Evolutionary conservation across 1,284 basidiomycete species (phyloP).

Genomic region (Sanghuangporus weigelae): DNA sequence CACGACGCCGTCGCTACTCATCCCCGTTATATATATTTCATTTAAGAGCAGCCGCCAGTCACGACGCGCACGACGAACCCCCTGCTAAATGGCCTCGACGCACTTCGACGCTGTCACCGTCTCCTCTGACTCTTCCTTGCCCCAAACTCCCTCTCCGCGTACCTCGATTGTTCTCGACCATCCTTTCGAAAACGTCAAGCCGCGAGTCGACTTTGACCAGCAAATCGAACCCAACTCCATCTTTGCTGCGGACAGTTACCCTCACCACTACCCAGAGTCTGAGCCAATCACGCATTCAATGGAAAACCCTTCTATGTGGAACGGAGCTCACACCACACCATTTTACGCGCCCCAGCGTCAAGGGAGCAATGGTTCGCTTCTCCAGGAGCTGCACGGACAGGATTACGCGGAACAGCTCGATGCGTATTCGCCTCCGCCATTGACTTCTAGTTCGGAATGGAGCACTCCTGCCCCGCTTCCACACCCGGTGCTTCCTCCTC

Average conservation of each 20-base stretch:
- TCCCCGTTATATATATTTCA: background rate
- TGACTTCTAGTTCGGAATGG: slow-evolving; percentile 25
- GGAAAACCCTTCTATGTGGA: slow-evolving; percentile 18
- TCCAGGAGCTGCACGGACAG: slow-evolving; percentile 59
- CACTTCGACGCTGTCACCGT: slow-evolving; percentile 58
- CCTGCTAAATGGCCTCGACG: slow-evolving; percentile 47
- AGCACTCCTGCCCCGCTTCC: slow-evolving; percentile 33
- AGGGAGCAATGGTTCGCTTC: slow-evolving; percentile 43
- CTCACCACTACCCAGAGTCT: slow-evolving; percentile 34
- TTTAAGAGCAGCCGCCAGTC: background rate
- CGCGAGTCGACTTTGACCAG: slow-evolving; percentile 40
- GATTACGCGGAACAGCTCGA: slow-evolving; percentile 32
- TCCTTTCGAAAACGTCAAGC: slow-evolving; percentile 35
- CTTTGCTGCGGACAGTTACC: slow-evolving; percentile 38
- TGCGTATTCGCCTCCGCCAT: slow-evolving; percentile 32
- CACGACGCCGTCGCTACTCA: slow-evolving; percentile 23
- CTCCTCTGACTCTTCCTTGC: slow-evolving; percentile 59
- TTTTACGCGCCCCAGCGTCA: slow-evolving; percentile 32
- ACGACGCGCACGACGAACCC: slow-evolving; percentile 8
- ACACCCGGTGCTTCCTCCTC: slow-evolving; percentile 24
- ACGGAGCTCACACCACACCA: slow-evolving; percentile 28
- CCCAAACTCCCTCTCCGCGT: slow-evolving; percentile 64
- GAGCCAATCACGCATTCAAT: slow-evolving; percentile 31
- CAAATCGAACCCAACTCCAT: slow-evolving; percentile 39
- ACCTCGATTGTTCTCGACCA: slow-evolving; percentile 32